Conservation (phyloP, 495 filamentous ascomycete genomes). For the Neurospora discreta region DNA sequence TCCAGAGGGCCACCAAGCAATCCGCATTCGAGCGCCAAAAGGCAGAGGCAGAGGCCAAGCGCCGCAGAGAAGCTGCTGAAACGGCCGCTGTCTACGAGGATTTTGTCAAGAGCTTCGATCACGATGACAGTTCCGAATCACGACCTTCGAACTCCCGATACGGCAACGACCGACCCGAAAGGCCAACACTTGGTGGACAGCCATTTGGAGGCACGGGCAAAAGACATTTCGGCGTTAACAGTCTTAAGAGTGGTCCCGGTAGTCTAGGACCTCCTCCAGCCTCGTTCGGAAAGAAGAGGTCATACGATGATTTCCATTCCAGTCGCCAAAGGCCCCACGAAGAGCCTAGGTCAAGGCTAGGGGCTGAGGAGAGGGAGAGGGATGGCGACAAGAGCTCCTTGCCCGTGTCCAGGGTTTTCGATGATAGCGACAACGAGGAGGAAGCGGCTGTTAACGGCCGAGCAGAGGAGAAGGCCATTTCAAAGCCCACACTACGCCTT, state of each 20-base stretch:
- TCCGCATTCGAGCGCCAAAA: constrained; percentile 89
- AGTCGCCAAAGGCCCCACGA: constrained; percentile 19
- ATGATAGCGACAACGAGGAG: constrained; percentile 36
- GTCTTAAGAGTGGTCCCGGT: constrained; percentile 58
- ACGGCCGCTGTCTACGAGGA: constrained; percentile 84
- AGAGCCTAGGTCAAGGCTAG: constrained; percentile 24
- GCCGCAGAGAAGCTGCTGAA: constrained; percentile 74
- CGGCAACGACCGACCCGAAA: constrained; percentile 25
- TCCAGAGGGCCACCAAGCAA: constrained; percentile 73
- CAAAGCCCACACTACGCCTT: constrained; percentile 82
- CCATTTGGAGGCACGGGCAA: constrained; percentile 29
- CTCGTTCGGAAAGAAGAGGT: constrained; percentile 33
- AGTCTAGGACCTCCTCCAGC: constrained; percentile 55
- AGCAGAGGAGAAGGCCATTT: constrained; percentile 59
- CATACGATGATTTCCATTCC: constrained; percentile 26
- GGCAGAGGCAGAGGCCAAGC: constrained; percentile 88
- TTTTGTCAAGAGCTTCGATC: constrained; percentile 83
- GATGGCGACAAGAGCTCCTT: constrained; percentile 13
- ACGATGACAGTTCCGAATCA: constrained; percentile 37
- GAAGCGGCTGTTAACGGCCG: constrained; percentile 18
- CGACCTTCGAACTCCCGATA: constrained; percentile 18
- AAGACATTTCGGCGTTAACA: constrained; percentile 34
- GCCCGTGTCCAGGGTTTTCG: constrained; percentile 29
- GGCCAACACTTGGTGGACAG: constrained; percentile 19
- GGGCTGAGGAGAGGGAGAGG: constrained; percentile 21